Evolutionary conservation across 2,329 filamentous ascomycete species (phyloP), one percentile per base, ranked within the genome.

Genomic region (Colletotrichum costaricense): DNA sequence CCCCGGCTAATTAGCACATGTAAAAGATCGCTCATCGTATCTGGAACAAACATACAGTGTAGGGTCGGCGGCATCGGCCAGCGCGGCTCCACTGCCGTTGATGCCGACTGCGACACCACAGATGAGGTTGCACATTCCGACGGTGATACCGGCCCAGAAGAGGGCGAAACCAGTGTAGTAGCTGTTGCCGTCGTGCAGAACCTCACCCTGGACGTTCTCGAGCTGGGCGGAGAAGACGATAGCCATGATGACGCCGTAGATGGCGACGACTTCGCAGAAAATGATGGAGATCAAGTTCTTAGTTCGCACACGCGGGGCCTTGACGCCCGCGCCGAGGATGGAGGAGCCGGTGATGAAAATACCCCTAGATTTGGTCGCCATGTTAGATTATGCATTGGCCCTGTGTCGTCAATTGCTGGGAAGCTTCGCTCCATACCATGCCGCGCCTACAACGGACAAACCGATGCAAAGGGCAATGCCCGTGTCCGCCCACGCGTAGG

Each of bases 281-380:
- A 99, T 98, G 85, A 99, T 99, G 80, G 96, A 98, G 83, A 99
- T 98, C 81, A 99, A 86, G 88, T 99, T 99, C 92, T 99, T 99
- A 76, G 97, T 99, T 83, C 97, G 94, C 86, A 99, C 99, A 79
- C 97, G 93, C 49, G 97, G 97, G 58, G 97, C 96, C 84, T 94
- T 96, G 81, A 99, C 97, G 87, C 97, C 97, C 79, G 94, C 97
- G 80, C 97, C 97, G 77, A 99, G 90, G 82, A 99, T 99, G 72
- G 97, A 98, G 72, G 95, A 97, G 79, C 97, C 97, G 42, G 97
- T 99, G 78, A 98, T 97, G 86, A 99, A 97, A 84, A 99, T 99
- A 80, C 97, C 97, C 97, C 97, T 98, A 80, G 12, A 52, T 54
- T 46, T 24, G 7, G 7, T 19, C 16, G 16, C 16, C 38, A 12